These are phyloP conservation scores for Papiliotrema nemorosa DNA, from an alignment of 1,284 basidiomycete genomes.

Conservation along the genomic window DNA sequence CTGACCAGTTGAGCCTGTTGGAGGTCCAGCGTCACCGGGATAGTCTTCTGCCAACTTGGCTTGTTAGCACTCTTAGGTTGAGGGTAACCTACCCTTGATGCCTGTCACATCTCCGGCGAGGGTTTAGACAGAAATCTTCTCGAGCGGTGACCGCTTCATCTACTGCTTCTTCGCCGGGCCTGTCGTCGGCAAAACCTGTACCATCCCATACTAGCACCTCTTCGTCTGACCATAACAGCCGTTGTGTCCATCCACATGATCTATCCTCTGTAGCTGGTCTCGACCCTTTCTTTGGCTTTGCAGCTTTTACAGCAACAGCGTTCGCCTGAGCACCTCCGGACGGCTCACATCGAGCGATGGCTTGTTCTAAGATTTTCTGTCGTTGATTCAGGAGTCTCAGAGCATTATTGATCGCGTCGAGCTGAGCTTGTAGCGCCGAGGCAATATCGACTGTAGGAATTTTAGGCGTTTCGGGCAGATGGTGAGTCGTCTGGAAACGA, in stretches of 20 bases:
- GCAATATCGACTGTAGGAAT: not conserved
- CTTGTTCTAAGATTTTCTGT: slow-evolving; percentile 22
- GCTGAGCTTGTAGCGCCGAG: slow-evolving; percentile 15
- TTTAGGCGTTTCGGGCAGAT: slow-evolving; percentile 4
- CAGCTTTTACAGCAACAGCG: not conserved
- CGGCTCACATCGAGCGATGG: slow-evolving; percentile 23
- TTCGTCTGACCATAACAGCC: slow-evolving; percentile 32
- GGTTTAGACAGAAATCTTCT: slow-evolving; percentile 18
- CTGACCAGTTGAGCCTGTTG: slow-evolving; percentile 31
- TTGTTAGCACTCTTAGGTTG: not conserved
- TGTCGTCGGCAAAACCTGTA: not conserved
- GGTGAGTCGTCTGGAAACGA: slow-evolving; percentile 15
- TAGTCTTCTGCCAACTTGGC: slow-evolving; percentile 38
- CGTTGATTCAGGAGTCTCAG: slow-evolving; percentile 27
- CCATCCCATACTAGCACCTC: slow-evolving; percentile 18
- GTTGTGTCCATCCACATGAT: slow-evolving; percentile 37
- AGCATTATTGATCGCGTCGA: slow-evolving; percentile 9
- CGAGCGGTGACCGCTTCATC: not conserved
- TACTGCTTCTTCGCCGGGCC: not conserved
- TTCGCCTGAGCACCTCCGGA: not conserved
- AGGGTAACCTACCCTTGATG: slow-evolving; percentile 31
- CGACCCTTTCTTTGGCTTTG: slow-evolving; percentile 18
- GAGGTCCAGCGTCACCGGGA: slow-evolving; percentile 26
- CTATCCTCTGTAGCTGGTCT: slow-evolving; percentile 23
- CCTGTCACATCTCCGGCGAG: slow-evolving; percentile 34